Base-by-base conservation (phyloP, 495 filamentous ascomycete genomes). In the Penicillium chermesinum region DNA sequence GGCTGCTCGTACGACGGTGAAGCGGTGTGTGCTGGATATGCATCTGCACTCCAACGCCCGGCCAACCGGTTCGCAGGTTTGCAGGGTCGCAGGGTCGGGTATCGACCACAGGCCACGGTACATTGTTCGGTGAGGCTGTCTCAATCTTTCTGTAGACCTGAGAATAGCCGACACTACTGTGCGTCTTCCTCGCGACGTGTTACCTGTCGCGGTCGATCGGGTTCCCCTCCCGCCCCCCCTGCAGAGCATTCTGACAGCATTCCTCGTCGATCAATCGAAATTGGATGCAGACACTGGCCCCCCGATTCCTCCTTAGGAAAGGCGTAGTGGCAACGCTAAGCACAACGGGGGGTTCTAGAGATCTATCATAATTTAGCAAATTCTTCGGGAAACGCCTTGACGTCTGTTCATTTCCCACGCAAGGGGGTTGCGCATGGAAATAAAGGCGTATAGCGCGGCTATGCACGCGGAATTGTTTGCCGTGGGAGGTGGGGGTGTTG, bases 371-470 rank as follows among this genome's bases (percentile, higher is more conserved):
- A 40, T 20, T 41, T 30, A 30, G 25, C 10, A 30, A 37, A 37
- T 32, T 22, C 44, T 27, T 16, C 15, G 25, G 25, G 25, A 30
- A 10, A 10, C 25, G 25, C 41, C 32, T 54, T 30, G 46, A 38
- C 47, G 43, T 48, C 17, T 41, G 32, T 18, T 38, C 13, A 33
- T 16, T 38, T 38, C 12, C 20, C 34, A 58, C 38, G 55, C 55
- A 58, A 58, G 55, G 50, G 48, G 47, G 41, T n/a, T 38, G 44
- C 25, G 25, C 25, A 30, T 17, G 45, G 32, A 15, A 48, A 57
- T 34, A 21, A 22, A 36, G 34, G 34, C 55, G 50, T 54, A 58
- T 54, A 58, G 55, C 55, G 55, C 55, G 55, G 55, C 41, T 58
- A 54, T 39, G 15, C 17, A 41, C 38, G 6, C n/a, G n/a, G n/a